Evolutionary conservation across 2,329 filamentous ascomycete genomes (phyloP), one percentile per base, ranked within the genome.

Genomic region (Ophiostoma novo-ulmi): DNA sequence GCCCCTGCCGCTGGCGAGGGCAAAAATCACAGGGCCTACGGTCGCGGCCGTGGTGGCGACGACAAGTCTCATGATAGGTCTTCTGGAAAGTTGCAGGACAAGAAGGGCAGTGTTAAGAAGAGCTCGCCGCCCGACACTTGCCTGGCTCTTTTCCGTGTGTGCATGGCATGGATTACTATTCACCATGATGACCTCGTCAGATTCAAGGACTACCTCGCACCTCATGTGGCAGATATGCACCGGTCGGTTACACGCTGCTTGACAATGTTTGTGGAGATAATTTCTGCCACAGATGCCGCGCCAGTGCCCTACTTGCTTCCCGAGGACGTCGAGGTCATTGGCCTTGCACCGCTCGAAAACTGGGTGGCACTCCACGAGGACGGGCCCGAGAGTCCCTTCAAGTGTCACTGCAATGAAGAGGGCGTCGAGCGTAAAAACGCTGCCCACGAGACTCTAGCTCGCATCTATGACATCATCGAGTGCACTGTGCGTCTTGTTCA

Each of bases 111-210:
- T 6, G 35, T 13, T n/a, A 67, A 63, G 63, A 72, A 66, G 31
- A 58, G 41, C 31, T 52, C 80, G 10, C 74, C 78, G 7, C 75
- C 83, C 17, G 79, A 80, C 71, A 81, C 78, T n/a, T 77, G 84
- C n/a, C 76, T 88, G 5, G 83, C 84, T 0, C 78, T 86, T 17
- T 76, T 86, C 69, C 83, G 85, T n/a, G 76, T 86, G 35, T 87
- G 84, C 73, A 78, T 83, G 71, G 81, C 84, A 65, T 88, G 85
- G 85, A 78, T 87, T 2, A 82, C 82, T 69, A 80, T 81, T 20
- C 81, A 80, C 66, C 80, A 82, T 38, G 75, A 77, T 11, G 83
- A 86, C 71, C 75, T 86, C 6, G 80, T 83, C 71, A 77, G 78
- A n/a, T 83, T 81, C 70, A 78, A 80, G 67, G 78, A 81, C 39